These are phyloP conservation scores for Leucoagaricus sp. DNA, from an alignment of 1,284 basidiomycete genomes.

Conservation along the genomic window DNA sequence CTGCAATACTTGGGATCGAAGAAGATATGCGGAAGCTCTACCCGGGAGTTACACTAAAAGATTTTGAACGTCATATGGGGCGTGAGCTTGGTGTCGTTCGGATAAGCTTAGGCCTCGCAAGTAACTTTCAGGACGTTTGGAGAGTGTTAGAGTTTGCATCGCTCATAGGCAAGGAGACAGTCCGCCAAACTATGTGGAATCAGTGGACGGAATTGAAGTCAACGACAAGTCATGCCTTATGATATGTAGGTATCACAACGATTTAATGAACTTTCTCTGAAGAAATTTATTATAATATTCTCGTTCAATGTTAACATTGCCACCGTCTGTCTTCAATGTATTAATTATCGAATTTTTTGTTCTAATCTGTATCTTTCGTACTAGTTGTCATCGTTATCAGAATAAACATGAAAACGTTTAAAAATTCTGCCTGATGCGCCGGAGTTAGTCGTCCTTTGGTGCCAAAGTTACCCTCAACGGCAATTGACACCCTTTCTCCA, in stretches of 20 bases:
- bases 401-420: background rate
- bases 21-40: slow-evolving; percentile 67
- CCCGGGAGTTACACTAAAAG: slow-evolving; percentile 57
- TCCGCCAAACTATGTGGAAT: slow-evolving; percentile 47
- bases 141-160: slow-evolving; percentile 61
- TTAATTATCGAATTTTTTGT: slow-evolving; percentile 1
- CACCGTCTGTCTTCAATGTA: slow-evolving; percentile 1
- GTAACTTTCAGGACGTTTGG: slow-evolving; percentile 74
- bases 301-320: background rate
- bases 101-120: slow-evolving; percentile 74
- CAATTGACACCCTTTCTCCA: slow-evolving; percentile 42
- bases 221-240: background rate
- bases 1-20: slow-evolving; percentile 65
- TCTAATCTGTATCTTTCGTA: slow-evolving; percentile 4
- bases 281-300: slow-evolving; percentile 1
- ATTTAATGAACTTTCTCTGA: background rate
- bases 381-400: background rate
- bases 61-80: slow-evolving; percentile 63
- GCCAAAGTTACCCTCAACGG: too few species aligned
- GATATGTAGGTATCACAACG: slow-evolving; percentile 1
- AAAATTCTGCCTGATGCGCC: background rate
- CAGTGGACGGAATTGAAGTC: slow-evolving; percentile 29
- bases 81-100: slow-evolving; percentile 73
- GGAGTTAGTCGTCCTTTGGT: slow-evolving; percentile 29
- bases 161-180: slow-evolving; percentile 44